These are phyloP conservation scores for Epichloe elymi DNA, from an alignment of 2,329 filamentous ascomycete genomes.

Conservation along the genomic window DNA sequence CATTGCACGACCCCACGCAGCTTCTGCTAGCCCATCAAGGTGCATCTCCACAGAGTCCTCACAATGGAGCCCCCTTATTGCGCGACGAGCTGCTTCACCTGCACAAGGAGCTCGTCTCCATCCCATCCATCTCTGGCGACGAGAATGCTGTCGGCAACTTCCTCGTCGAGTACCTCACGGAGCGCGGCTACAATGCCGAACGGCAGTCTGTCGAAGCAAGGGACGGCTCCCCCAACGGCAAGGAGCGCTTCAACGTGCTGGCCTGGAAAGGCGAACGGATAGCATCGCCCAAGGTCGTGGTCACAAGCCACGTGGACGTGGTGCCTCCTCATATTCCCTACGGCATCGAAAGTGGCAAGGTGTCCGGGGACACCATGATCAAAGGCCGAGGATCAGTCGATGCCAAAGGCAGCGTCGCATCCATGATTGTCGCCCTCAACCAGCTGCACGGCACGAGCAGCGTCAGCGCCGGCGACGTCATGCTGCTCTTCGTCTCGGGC, in stretches of 20 bases:
- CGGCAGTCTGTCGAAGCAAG: slow-evolving; percentile 26
- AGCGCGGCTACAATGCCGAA: slow-evolving; percentile 29
- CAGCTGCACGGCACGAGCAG: slow-evolving; percentile 31
- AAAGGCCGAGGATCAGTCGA: slow-evolving; percentile 64
- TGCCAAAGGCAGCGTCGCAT: slow-evolving; percentile 56
- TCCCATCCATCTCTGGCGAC: slow-evolving; percentile 56
- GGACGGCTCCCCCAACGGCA: slow-evolving; percentile 16
- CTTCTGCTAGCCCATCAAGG: not conserved
- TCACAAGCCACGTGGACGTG: slow-evolving; percentile 73
- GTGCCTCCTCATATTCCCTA: slow-evolving; percentile 65
- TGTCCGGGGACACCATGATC: slow-evolving; percentile 38
- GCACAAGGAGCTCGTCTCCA: slow-evolving; percentile 62
- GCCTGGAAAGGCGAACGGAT: slow-evolving; percentile 43
- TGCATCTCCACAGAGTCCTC: not conserved
- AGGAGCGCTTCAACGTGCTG: slow-evolving; percentile 54
- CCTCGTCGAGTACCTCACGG: slow-evolving; percentile 51
- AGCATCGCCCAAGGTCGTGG: slow-evolving; percentile 44
- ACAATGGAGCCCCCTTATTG: slow-evolving; percentile 18
- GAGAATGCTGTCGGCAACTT: slow-evolving; percentile 58
- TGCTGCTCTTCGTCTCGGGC: slow-evolving; percentile 60
- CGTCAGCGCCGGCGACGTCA: slow-evolving; percentile 36
- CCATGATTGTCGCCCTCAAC: slow-evolving; percentile 57
- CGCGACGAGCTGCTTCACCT: slow-evolving; percentile 50
- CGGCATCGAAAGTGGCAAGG: slow-evolving; percentile 34
- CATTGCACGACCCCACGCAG: not conserved